phyloP scores from a whole-genome alignment of 2,329 filamentous ascomycete genomes.

The Penicillium aurantiogriseum region DNA sequence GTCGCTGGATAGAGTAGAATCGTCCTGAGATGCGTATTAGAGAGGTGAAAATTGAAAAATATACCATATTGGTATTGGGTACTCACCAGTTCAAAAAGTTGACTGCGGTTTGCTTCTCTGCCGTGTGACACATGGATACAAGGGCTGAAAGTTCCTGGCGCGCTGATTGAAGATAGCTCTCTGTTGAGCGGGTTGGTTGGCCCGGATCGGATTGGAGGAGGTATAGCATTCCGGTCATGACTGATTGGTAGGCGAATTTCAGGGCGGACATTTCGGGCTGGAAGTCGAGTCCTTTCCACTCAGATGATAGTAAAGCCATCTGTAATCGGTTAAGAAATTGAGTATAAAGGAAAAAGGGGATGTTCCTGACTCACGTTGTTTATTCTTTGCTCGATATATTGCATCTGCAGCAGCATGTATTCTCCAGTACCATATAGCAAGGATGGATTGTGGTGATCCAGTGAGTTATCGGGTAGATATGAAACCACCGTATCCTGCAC shows the following conservation, averaged over 20 bases:
- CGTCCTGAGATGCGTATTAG: slow-evolving; percentile 14
- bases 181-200: not conserved
- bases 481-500: slow-evolving; percentile 21
- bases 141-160: slow-evolving; percentile 21
- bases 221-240: slow-evolving; percentile 22
- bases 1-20: slow-evolving; percentile 24
- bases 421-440: not conserved
- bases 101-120: slow-evolving; percentile 16
- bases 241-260: slow-evolving; percentile 22
- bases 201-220: slow-evolving; percentile 9
- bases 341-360: not conserved
- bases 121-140: slow-evolving; percentile 17
- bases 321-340: not conserved
- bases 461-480: slow-evolving; percentile 5
- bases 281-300: slow-evolving; percentile 21
- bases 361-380: slow-evolving; percentile 4
- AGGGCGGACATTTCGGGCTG: slow-evolving; percentile 21
- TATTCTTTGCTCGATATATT: slow-evolving; percentile 13
- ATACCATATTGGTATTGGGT: not conserved
- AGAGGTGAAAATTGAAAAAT: not conserved
- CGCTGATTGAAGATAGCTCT: slow-evolving; percentile 19
- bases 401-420: slow-evolving; percentile 13
- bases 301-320: slow-evolving; percentile 13
- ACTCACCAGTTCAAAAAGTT: slow-evolving; percentile 21
- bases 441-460: not conserved